A percentile compares a stretch with the other conserved stretches of the same genome.
phyloP scores from a whole-genome alignment of 2,329 filamentous ascomycete species.

The Coleophoma crateriformis region DNA sequence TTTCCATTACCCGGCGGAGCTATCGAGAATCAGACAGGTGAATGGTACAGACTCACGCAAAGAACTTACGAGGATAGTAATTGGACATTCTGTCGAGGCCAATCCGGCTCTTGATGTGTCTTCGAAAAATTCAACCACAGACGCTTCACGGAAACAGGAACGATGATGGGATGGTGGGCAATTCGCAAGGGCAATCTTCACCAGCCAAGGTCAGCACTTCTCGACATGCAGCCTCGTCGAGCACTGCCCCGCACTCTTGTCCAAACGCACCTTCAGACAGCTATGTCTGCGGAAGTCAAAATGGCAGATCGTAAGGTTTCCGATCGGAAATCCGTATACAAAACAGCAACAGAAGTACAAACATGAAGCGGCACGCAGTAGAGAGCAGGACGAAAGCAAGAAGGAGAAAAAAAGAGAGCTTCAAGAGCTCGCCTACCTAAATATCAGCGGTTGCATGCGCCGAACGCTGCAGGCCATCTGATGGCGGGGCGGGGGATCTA shows the following conservation, averaged over 20 bases:
- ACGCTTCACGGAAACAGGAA: neutral
- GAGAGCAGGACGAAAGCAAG: neutral
- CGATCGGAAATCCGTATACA: neutral
- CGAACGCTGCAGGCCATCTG: slow-evolving; percentile 1
- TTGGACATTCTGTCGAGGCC: slow-evolving; percentile 17
- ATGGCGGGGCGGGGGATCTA: slow-evolving; percentile 19
- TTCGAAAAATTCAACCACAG: neutral
- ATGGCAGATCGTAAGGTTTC: too few species aligned
- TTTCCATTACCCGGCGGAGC: slow-evolving; percentile 22
- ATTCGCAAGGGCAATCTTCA: too few species aligned
- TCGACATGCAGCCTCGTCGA: slow-evolving; percentile 2
- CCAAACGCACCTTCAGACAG: too few species aligned
- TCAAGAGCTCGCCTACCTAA: neutral
- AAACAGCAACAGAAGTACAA: too few species aligned
- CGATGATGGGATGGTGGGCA: too few species aligned
- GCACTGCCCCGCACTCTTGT: neutral
- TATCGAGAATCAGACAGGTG: slow-evolving; percentile 14
- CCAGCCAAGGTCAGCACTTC: neutral
- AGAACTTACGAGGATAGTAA: slow-evolving; percentile 28
- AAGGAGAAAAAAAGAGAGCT: neutral
- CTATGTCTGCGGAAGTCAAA: too few species aligned
- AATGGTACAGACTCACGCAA: slow-evolving; percentile 3
- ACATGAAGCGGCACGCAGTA: neutral
- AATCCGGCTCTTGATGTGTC: neutral
- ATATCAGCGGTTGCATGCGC: neutral